These are phyloP conservation scores for Penicillium desertorum DNA, from an alignment of 495 filamentous ascomycete species.

Conservation along the genomic window DNA sequence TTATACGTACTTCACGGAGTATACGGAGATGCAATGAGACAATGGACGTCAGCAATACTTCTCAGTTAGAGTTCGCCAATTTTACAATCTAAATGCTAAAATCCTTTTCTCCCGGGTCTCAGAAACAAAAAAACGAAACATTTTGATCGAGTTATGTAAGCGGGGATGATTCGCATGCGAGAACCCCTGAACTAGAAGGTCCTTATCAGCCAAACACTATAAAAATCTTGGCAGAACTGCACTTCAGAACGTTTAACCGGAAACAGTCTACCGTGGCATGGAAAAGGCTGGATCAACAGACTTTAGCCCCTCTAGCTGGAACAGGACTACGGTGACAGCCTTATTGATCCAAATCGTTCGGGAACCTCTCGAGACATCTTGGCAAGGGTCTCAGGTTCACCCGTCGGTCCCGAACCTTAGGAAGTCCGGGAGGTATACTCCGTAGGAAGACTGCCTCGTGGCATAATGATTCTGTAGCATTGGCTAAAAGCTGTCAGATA, in stretches of 20 bases:
- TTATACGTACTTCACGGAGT: neutral
- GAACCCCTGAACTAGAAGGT: constrained; percentile 3
- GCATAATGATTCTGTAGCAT: neutral
- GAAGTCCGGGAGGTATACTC: neutral
- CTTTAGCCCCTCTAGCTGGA: constrained; percentile 1
- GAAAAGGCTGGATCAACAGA: constrained; percentile 6
- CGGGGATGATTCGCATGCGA: neutral
- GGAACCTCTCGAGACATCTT: neutral
- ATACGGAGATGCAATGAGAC: neutral
- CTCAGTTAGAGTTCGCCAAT: neutral
- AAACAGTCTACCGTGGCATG: neutral
- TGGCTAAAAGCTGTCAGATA: neutral
- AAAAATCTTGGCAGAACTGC: neutral
- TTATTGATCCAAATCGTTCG: constrained; percentile 6
- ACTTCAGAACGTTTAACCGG: neutral
- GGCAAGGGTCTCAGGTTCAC: neutral
- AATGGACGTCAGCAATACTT: neutral
- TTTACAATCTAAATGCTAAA: neutral
- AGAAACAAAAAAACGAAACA: neutral
- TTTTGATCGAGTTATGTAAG: neutral
- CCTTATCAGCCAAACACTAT: neutral
- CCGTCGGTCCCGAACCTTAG: neutral
- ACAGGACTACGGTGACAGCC: constrained; percentile 3
- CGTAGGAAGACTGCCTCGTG: neutral
- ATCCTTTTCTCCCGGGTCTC: neutral